Evolutionary conservation across 805 yeast genomes (phyloP), one percentile per base, ranked within the genome.

Genomic region (Saccharomycopsis guyanensis): DNA sequence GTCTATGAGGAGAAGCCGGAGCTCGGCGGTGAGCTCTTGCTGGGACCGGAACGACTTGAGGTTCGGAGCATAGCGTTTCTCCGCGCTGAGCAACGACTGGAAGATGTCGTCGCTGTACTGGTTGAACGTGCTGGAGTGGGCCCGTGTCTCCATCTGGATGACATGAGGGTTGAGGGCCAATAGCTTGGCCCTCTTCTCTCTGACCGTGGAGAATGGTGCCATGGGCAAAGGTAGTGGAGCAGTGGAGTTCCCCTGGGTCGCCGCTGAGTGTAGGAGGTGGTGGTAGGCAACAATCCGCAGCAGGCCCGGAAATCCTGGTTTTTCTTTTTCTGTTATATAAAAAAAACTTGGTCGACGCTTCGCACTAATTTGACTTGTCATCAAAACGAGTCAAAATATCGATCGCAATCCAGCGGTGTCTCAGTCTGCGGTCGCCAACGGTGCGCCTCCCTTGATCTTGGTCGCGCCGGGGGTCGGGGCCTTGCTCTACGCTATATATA

Each of bases 21-120:
- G 18, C n/a, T 39, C 46, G 15, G 10, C 35, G 40, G 45, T 34
- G 2, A 48, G 19, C 35, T 48, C 51, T 3, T 40, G 42, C 38
- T 48, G 51, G 15, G 38, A 27, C n/a, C 25, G 31, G 35, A 48
- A 48, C 23, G 42, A 18, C 19, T 35, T 37, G 8, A 44, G 23
- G 23, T 23, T 40, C n/a, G 51, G 46, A n/a, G 35, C 19, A 23
- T 29, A 32, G 7, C 10, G 12, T 7, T 18, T 15, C 33, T 48
- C 51, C 10, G 25, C 4, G 10, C 33, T 22, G 3, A 20, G 24
- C 35, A 44, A 19, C 15, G 39, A 5, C 10, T 13, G 15, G 23
- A 38, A 44, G 15, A 48, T 48, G 16, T 48, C 51, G 12, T 43
- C 43, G 34, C 29, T 25, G 34, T 48, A 48, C 22, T 36, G 29